Evolutionary conservation across 177 flowering plant species (phyloP), one percentile per base, ranked within the genome.

Genomic region (Vitis hybrid): DNA sequence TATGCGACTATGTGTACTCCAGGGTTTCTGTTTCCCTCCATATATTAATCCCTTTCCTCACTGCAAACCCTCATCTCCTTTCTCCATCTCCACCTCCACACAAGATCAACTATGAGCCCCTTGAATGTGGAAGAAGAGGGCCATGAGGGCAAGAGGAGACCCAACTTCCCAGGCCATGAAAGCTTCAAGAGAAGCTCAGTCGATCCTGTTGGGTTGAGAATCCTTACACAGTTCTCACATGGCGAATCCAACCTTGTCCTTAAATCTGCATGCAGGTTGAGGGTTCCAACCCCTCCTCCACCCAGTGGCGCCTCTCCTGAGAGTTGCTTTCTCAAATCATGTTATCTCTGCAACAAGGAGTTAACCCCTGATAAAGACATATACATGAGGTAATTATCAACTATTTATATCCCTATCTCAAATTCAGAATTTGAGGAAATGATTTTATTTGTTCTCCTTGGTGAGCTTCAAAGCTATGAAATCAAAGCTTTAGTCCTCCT

Each of bases 331-430:
- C 85, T 89, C 67, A 81, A 81, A 66, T 80, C 87, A 1, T 91
- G 97, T 49, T 46, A 21, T 63, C 76, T 86, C 0, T 91, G 97
- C 83, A 69, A 72, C 74, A 91, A 81, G 74, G 64, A 70, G 16
- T 60, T 91, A n/a, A 74, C 78, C 74, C 84, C 74, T 2, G 79
- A 81, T 18, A 80, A 86, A 71, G 93, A 91, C 48, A 72, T 89
- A 2, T 89, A 85, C 79, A 91, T 91, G 91, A 91, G 86, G 94
- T 90, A 80, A 65, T 19, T 11, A 11, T 15, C 9, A 40, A 14
- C 4, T 27, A 27, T 54, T 54, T 13, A 54, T 54, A 54, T 54
- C 15, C 16, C 15, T 13, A 54, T 54, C 15, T 54, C 16, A 6
- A 3, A 5, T 63, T 63, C 40, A 24, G 40, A 6, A 27, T 60